Evolutionary conservation across 306 rosid species (phyloP).

Genomic region (Fragaria vesca): DNA sequence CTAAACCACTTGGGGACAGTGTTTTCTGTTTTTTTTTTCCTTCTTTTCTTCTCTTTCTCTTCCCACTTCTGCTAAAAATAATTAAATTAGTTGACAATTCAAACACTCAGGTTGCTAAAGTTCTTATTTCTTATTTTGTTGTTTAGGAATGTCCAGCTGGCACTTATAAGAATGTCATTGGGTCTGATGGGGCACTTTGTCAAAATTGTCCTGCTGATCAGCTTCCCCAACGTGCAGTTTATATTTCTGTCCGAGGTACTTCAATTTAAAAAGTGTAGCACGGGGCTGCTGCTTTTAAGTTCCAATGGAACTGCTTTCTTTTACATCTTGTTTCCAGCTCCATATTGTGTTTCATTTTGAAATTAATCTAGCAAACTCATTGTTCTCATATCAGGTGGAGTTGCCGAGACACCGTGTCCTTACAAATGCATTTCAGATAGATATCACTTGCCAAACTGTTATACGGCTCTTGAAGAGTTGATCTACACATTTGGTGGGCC

Average conservation of each 20-base stretch:
- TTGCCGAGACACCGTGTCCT: constrained; percentile 83
- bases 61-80: background rate
- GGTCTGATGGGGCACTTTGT: constrained; percentile 85
- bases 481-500: constrained; percentile 97
- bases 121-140: constrained; percentile 20
- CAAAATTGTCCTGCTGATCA: constrained; percentile 61
- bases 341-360: constrained; percentile 9
- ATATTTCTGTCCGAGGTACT: constrained; percentile 78
- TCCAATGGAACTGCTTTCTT: background rate
- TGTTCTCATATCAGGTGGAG: constrained; percentile 63
- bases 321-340: constrained; percentile 8
- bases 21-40: too few species aligned
- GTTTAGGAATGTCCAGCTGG: constrained; percentile 93
- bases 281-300: background rate
- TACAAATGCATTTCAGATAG: constrained; percentile 87
- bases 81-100: background rate
- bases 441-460: constrained; percentile 96
- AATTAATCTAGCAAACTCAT: background rate
- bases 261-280: constrained; percentile 19
- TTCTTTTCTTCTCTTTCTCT: background rate
- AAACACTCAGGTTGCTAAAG: background rate
- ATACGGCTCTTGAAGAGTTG: constrained; percentile 94
- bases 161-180: constrained; percentile 82
- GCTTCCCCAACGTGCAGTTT: constrained; percentile 88
- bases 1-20: background rate